Evolutionary conservation across 2,329 filamentous ascomycete species (phyloP).

Genomic region (Venturia asperata): DNA sequence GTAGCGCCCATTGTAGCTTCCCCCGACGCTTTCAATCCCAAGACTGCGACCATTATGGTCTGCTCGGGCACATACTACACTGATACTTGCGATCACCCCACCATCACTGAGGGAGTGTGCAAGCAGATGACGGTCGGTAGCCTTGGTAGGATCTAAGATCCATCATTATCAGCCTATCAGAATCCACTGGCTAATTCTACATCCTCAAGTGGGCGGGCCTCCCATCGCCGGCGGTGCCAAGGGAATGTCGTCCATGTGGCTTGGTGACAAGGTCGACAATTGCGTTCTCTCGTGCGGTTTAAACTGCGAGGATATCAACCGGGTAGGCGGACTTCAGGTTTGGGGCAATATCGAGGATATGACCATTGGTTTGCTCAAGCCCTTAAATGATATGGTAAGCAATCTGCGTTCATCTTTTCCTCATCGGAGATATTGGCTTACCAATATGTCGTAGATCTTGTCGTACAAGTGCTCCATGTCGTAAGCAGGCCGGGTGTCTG

Average conservation of each 20-base stretch:
- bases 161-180: too few species aligned
- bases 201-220: neutral
- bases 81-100: neutral
- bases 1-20: neutral
- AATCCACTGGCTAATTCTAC: neutral
- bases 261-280: neutral
- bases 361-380: neutral
- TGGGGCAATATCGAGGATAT: neutral
- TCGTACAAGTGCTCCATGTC: neutral
- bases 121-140: constrained; percentile 4
- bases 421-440: neutral
- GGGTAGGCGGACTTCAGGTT: neutral
- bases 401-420: neutral
- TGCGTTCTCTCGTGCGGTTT: neutral
- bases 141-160: neutral
- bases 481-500: neutral
- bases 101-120: neutral
- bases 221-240: neutral
- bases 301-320: neutral
- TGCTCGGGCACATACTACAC: constrained; percentile 1
- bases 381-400: neutral
- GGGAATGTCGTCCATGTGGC: neutral
- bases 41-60: neutral
- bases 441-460: neutral
- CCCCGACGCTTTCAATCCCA: neutral